Evolutionary conservation across 768 basidiomycete genomes (phyloP).

Genomic region (Kwoniella heveanensis): DNA sequence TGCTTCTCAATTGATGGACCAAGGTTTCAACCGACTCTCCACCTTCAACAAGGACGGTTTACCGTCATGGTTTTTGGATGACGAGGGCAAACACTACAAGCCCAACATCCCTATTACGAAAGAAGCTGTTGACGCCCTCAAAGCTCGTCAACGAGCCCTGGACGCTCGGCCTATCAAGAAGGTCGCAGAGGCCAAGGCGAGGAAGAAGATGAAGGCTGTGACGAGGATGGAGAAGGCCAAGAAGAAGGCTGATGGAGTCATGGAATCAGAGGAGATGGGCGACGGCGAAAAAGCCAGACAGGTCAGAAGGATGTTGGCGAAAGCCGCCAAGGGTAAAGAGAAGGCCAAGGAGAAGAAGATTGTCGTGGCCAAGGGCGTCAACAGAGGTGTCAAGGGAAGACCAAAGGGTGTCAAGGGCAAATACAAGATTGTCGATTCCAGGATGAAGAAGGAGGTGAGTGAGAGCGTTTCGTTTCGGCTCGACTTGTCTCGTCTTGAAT

Average conservation of each 20-base stretch:
- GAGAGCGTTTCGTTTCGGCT: background rate
- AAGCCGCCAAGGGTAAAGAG: constrained; percentile 58
- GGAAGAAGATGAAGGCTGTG: constrained; percentile 88
- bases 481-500: too few species aligned
- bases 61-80: constrained; percentile 95
- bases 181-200: constrained; percentile 94
- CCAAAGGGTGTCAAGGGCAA: constrained; percentile 95
- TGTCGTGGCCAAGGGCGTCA: constrained; percentile 86
- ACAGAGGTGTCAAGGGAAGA: constrained; percentile 85
- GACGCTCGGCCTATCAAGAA: constrained; percentile 99
- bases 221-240: constrained; percentile 85
- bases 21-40: constrained; percentile 93
- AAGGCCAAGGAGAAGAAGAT: constrained; percentile 72
- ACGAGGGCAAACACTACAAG: constrained; percentile 90
- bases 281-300: constrained; percentile 92
- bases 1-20: constrained; percentile 82
- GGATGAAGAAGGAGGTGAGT: constrained; percentile 73
- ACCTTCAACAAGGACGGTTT: constrained; percentile 87
- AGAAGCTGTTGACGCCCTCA: constrained; percentile 81
- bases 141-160: constrained; percentile 86
- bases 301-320: constrained; percentile 79
- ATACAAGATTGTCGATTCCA: constrained; percentile 89
- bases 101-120: constrained; percentile 95
- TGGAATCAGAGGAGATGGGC: constrained; percentile 73
- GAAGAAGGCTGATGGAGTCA: constrained; percentile 95